Base-by-base conservation (phyloP, 345 rosid species). In the Microcos paniculata region DNA sequence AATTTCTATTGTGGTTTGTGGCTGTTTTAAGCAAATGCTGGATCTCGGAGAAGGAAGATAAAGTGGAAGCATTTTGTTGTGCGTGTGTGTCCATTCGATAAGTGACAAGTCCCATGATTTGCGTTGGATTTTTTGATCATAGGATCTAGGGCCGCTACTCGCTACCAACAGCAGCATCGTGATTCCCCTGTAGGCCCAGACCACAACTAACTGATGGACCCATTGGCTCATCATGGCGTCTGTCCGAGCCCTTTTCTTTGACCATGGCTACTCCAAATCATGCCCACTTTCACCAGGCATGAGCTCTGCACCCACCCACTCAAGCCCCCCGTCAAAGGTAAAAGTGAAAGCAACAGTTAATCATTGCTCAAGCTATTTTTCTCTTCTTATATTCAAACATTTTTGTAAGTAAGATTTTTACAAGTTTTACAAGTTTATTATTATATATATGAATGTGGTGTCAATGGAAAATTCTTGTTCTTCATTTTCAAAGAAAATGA, bases 181-280 rank as follows among this genome's bases (percentile, higher is more conserved):
- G 70, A 80, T 80, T 71, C 33, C 31, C 40, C 8, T 38, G 73
- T 48, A 30, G 80, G 74, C 38, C 77, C 68, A 73, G 24, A 23
- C 53, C 28, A 35, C 26, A 73, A 46, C 77, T 1, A 56, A 51
- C 9, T 12, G 21, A 42, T 45, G 48, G 23, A 28, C 59, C 59
- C 59, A 13, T 14, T 14, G 9, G 19, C 2, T 59, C 33, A 28
- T 55, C 28, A 59, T 30, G n/a, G 40, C 33, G n/a, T 28, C 40
- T 9, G n/a, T 0, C 28, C 40, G n/a, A n/a, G n/a, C n/a, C 28
- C 23, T 59, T 23, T 14, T 28, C 4, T 55, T n/a, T 8, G 21
- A 8, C 7, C 38, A 12, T 42, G 81, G 16, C 40, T 63, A 51
- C 16, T 4, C 21, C 2, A 4, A 64, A 0, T 16, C 12, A 23